These are phyloP conservation scores for Ammopiptanthus mongolicus DNA, from an alignment of 306 rosid genomes.

Conservation along the genomic window DNA sequence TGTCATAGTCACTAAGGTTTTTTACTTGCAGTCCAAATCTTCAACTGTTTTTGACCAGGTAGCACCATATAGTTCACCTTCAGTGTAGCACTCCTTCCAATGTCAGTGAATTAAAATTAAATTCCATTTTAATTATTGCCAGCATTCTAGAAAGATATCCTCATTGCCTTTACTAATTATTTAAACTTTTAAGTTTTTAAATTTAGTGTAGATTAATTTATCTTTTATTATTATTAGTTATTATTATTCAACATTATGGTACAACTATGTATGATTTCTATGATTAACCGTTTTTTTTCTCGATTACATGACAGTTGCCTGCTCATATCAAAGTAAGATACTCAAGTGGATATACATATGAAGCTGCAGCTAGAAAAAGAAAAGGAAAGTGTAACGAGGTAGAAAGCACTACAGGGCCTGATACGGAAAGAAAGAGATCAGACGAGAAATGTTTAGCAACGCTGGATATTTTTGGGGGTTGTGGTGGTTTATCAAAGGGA, in stretches of 20 bases:
- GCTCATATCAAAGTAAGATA: constrained; percentile 56
- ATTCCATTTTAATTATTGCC: neutral
- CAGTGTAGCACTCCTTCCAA: neutral
- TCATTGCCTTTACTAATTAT: neutral
- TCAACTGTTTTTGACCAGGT: too few species aligned
- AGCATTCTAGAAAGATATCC: neutral
- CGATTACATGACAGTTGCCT: constrained; percentile 52
- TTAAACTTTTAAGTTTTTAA: neutral
- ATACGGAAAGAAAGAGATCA: constrained; percentile 27
- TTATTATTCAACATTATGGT: neutral
- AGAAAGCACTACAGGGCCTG: constrained; percentile 42
- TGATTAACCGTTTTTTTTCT: constrained; percentile 1
- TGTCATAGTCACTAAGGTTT: neutral
- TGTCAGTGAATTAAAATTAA: neutral
- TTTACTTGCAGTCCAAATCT: neutral
- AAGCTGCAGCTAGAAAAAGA: constrained; percentile 67
- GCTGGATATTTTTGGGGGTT: constrained; percentile 90
- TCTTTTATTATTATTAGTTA: neutral
- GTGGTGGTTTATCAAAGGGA: constrained; percentile 96
- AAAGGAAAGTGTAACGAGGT: constrained; percentile 90
- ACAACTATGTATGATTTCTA: neutral
- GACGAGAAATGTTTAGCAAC: constrained; percentile 57
- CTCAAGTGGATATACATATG: constrained; percentile 42
- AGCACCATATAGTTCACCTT: too few species aligned
- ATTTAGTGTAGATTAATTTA: neutral